phyloP scores from a whole-genome alignment of 2,329 filamentous ascomycete genomes.

The Arthrobotrys musiformis region DNA sequence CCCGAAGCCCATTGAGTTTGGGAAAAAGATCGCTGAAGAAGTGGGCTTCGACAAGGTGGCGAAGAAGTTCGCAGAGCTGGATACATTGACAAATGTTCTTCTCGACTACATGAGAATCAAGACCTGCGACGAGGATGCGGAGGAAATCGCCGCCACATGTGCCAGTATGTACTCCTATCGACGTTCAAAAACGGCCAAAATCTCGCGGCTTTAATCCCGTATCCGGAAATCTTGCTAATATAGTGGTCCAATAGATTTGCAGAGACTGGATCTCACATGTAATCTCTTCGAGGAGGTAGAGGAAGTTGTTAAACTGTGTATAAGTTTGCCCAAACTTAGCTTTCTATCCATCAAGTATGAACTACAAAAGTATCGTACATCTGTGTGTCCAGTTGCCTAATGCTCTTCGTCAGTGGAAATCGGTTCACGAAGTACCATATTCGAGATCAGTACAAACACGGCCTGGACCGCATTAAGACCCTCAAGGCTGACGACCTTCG shows the following conservation, averaged over 20 bases:
- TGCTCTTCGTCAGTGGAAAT: conserved; percentile 36
- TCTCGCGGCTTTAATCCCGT: not conserved
- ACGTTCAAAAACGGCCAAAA: not conserved
- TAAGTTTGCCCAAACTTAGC: conserved; percentile 73
- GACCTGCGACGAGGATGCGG: conserved; percentile 60
- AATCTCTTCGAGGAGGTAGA: conserved; percentile 78
- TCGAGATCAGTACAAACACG: conserved; percentile 32
- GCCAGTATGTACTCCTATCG: conserved; percentile 63
- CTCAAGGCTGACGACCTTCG: conserved; percentile 44
- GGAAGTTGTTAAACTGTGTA: conserved; percentile 77
- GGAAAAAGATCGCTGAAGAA: conserved; percentile 87
- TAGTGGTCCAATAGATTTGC: conserved; percentile 67
- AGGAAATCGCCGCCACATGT: conserved; percentile 67
- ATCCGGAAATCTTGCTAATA: conserved; percentile 55
- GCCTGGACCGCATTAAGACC: conserved; percentile 49
- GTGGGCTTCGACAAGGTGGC: conserved; percentile 95
- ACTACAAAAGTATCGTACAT: not conserved
- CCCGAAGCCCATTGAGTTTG: conserved; percentile 73
- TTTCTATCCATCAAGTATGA: conserved; percentile 76
- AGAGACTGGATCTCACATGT: conserved; percentile 83
- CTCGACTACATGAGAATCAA: conserved; percentile 79
- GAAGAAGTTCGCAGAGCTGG: conserved; percentile 78
- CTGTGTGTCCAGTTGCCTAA: not conserved
- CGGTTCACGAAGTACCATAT: conserved; percentile 26
- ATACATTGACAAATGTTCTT: conserved; percentile 81